Evolutionary conservation across 495 filamentous ascomycete species (phyloP).

Genomic region (Penicilliopsis zonata): DNA sequence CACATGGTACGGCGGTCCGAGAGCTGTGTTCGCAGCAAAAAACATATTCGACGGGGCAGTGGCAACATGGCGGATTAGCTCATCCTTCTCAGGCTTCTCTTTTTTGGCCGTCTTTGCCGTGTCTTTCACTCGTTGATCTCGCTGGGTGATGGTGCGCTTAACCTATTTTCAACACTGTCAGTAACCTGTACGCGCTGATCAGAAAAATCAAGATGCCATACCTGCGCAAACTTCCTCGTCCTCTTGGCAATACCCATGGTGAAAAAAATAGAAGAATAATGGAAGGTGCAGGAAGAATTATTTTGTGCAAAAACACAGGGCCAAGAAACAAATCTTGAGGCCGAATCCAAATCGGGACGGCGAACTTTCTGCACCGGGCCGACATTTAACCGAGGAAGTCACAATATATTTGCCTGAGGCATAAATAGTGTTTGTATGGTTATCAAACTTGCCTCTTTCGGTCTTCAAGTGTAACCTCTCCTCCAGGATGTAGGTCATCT

Average conservation of each 20-base stretch:
- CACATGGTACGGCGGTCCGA: conserved; percentile 79
- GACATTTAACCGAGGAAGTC: neutral
- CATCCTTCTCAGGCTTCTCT: conserved; percentile 19
- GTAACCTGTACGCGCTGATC: neutral
- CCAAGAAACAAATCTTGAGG: neutral
- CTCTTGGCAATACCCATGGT: conserved; percentile 53
- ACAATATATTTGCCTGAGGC: no score
- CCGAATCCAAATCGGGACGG: neutral
- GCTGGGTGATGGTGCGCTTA: conserved; percentile 49
- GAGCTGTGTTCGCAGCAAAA: conserved; percentile 86
- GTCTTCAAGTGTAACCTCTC: no score
- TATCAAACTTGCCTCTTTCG: no score
- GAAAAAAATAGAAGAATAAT: conserved; percentile 4
- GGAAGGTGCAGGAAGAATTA: conserved; percentile 1
- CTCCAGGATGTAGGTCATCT: no score
- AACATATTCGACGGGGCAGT: conserved; percentile 81
- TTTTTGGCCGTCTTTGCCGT: conserved; percentile 21
- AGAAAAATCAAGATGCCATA: conserved; percentile 5
- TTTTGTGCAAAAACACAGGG: no score
- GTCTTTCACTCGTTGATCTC: conserved; percentile 48
- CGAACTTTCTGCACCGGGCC: neutral
- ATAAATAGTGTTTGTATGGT: no score
- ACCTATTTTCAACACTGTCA: conserved; percentile 26
- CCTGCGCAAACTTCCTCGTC: conserved; percentile 50
- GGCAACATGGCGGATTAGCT: conserved; percentile 33